Base-by-base conservation (phyloP, 176 grass and related monocot genomes). In the Themeda triandra region DNA sequence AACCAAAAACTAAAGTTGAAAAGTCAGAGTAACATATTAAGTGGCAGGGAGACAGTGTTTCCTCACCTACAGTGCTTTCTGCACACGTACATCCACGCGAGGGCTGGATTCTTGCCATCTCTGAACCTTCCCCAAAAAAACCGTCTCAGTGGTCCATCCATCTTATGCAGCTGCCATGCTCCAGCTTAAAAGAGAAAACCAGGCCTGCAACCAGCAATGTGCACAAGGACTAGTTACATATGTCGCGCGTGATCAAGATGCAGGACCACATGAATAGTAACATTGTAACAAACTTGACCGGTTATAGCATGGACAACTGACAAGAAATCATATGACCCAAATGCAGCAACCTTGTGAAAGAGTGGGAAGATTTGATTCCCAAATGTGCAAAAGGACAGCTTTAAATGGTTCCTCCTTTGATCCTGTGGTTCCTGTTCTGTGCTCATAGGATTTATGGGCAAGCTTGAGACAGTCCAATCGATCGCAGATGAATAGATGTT, bases 231-330 rank as follows among this genome's bases (percentile, higher is more conserved):
- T 63, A 84, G 80, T 83, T 73, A 81, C 56, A 56, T 83, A 62
- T 80, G 58, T 68, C 79, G 84, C 42, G 56, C 84, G 30, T 87
- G 85, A 9, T 48, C 58, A 59, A 63, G 59, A 80, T 10, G 39
- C n/a, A 87, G 75, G 74, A 37, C 87, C 82, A 70, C 82, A 76
- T 70, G 69, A 62, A 90, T 31, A 80, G 89, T 90, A 86, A 10
- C 80, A 79, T 69, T 60, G 89, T 74, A 84, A 80, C 80, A 53
- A 79, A 63, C 75, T 73, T 80, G 46, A 60, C 79, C 66, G 36
- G 33, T 30, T 67, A 82, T 86, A 77, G 75, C 82, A 56, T 80
- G 37, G 63, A 82, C 35, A 66, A 60, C 58, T 79, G 67, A 86
- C 72, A 73, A 64, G 59, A 86, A 84, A 40, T 73, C 44, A 32